Conservation (phyloP, 306 rosid species). For the Ceratonia siliqua region DNA sequence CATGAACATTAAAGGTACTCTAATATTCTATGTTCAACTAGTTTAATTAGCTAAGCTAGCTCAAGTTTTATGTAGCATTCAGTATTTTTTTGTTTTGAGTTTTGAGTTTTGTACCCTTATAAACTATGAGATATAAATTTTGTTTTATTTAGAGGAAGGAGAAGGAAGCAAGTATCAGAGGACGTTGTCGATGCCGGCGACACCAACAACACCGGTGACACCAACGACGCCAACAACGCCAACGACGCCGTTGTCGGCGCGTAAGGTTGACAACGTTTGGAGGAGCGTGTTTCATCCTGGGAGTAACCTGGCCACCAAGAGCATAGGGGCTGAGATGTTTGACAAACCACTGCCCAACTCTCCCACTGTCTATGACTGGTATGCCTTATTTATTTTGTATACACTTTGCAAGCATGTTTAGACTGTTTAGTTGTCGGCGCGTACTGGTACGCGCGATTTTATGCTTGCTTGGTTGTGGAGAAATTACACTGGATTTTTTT, state of each 20-base stretch:
- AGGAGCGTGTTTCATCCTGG: slow-evolving; percentile 98
- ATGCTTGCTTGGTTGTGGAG: background rate
- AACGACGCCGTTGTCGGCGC: slow-evolving; percentile 53
- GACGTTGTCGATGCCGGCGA: slow-evolving; percentile 56
- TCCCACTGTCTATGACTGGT: slow-evolving; percentile 98
- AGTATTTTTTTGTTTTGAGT: no score
- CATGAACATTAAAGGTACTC: slow-evolving; percentile 44
- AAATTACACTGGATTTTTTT: no score
- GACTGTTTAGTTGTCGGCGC: no score
- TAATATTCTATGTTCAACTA: no score
- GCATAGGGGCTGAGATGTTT: slow-evolving; percentile 60
- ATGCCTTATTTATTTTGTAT: background rate
- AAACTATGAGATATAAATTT: no score
- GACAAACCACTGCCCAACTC: slow-evolving; percentile 89
- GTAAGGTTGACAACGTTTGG: slow-evolving; percentile 82
- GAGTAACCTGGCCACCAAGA: slow-evolving; percentile 75
- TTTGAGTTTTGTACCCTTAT: background rate
- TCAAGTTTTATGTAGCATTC: background rate
- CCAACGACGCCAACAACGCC: slow-evolving; percentile 62
- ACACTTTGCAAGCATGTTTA: background rate
- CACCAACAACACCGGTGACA: slow-evolving; percentile 46
- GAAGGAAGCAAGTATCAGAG: slow-evolving; percentile 50
- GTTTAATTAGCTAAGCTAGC: no score
- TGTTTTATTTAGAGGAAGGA: slow-evolving; percentile 48
- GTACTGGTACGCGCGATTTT: no score